Evolutionary conservation across 2,329 filamentous ascomycete species (phyloP), one percentile per base, ranked within the genome.

Genomic region (Alternaria sp.): DNA sequence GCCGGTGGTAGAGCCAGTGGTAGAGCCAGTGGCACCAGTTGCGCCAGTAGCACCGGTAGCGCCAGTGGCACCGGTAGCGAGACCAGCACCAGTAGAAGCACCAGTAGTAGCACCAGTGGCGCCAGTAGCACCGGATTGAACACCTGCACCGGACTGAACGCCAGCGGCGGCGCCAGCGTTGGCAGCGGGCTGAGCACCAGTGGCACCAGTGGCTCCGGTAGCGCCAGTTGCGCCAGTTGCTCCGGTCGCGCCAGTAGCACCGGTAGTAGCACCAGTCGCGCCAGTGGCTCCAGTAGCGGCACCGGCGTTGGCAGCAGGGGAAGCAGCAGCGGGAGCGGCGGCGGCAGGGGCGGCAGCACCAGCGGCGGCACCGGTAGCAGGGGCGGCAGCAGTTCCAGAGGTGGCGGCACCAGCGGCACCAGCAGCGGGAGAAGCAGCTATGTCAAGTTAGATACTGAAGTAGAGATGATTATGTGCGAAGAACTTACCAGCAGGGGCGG

Each of bases 341-440:
- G 54, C 61, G 36, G 59, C 61, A 25, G 60, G 51, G 23, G 49
- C 23, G 4, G 21, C 45, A 7, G 55, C 36, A 8, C 54, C 63
- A 56, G 62, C 45, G n/a, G 59, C 59, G 13, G 19, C 65, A 62
- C 44, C 60, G 46, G 68, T 32, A 23, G n/a, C 49, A n/a, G 61
- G n/a, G 5, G 30, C 43, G 43, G 61, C 52, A 15, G 32, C 57
- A 44, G 57, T 23, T 19, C 28, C 36, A 36, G 54, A 55, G n/a
- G 47, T 36, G 19, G 25, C 58, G 28, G 52, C 54, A 32, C 50
- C 40, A 64, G 61, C 36, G 36, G 36, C 36, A n/a, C 36, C 36
- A 40, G 36, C 36, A 2, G 36, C 36, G n/a, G 36, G 36, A 40
- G 36, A 40, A 40, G 36, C 36, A 40, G 36, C 36, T 40, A 40